Evolutionary conservation across 2,329 filamentous ascomycete species (phyloP).

Genomic region (Fusarium bulbicola): DNA sequence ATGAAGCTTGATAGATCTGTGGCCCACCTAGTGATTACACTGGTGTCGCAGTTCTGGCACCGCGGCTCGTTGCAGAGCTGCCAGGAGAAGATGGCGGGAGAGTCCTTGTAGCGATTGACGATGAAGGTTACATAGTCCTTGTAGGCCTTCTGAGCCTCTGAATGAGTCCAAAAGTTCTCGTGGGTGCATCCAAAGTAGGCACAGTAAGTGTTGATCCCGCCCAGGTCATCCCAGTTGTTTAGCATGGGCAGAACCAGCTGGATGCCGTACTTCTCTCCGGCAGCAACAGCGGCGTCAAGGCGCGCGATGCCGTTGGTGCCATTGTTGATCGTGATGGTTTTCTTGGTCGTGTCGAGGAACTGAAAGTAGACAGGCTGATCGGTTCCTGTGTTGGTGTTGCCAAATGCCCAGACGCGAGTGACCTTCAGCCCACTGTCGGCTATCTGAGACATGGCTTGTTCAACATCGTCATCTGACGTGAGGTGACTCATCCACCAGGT

Average conservation of each 20-base stretch:
- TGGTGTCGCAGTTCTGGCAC: background rate
- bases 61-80: constrained; percentile 2
- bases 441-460: constrained; percentile 4
- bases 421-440: background rate
- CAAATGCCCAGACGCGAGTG: background rate
- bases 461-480: background rate
- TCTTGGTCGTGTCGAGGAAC: background rate
- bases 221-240: constrained; percentile 1
- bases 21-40: background rate
- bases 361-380: constrained; percentile 2
- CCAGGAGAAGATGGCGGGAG: background rate
- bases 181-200: constrained; percentile 4
- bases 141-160: background rate
- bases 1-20: background rate
- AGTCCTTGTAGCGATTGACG: background rate
- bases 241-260: background rate
- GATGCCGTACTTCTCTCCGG: background rate
- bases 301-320: background rate
- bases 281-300: background rate
- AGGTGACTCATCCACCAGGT: constrained; percentile 8
- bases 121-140: background rate
- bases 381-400: background rate
- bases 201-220: background rate
- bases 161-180: background rate
- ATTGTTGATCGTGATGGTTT: background rate